Evolutionary conservation across 2,329 filamentous ascomycete genomes (phyloP).

Genomic region (Thielaviopsis populi): DNA sequence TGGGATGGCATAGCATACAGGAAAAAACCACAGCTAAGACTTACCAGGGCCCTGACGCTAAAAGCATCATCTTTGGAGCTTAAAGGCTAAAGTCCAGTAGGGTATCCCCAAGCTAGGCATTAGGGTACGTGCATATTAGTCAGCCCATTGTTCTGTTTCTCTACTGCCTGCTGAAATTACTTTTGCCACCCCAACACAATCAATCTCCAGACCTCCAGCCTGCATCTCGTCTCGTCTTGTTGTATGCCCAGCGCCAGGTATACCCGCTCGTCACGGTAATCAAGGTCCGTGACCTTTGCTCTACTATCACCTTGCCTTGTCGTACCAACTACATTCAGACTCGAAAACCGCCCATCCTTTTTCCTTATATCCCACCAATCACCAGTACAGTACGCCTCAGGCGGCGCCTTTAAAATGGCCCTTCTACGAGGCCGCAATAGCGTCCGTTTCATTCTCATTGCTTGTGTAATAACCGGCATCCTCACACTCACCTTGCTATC

Average conservation of each 20-base stretch:
- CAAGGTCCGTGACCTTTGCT: not conserved
- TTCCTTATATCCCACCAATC: not conserved
- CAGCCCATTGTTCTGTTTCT: no score
- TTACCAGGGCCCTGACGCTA: not conserved
- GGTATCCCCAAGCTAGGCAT: no score
- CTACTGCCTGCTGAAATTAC: no score
- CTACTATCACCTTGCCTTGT: not conserved
- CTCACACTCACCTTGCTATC: not conserved
- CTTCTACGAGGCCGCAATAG: not conserved
- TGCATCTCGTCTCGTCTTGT: not conserved
- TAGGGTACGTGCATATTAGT: no score
- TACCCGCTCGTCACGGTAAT: not conserved
- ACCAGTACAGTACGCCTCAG: not conserved
- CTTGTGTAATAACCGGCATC: not conserved
- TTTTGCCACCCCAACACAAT: no score
- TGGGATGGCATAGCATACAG: no score
- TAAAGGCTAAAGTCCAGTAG: not conserved
- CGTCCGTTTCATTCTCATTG: conserved; percentile 3
- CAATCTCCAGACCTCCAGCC: no score
- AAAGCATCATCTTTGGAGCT: not conserved
- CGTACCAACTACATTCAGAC: not conserved
- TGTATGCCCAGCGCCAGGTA: not conserved
- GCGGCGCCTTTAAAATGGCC: not conserved
- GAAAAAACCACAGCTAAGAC: no score
- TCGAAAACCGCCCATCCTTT: not conserved